A percentile compares a stretch with the other conserved stretches of the same genome.
Conservation (phyloP, 495 filamentous ascomycete genomes). For the Symbiotaphrina buchneri region DNA sequence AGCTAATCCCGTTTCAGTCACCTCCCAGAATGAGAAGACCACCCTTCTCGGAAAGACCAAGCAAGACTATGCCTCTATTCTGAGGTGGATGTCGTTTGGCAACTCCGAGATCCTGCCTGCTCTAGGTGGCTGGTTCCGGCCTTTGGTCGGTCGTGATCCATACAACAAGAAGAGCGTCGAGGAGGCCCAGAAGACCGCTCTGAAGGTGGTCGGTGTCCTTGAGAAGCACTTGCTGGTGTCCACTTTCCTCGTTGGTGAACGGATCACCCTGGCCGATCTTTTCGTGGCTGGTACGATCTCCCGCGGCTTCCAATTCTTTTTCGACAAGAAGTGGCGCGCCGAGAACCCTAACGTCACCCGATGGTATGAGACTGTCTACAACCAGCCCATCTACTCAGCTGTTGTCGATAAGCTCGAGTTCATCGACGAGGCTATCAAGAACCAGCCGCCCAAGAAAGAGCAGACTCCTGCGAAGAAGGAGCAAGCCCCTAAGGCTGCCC, state of each 20-base stretch:
- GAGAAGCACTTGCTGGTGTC: conserved; percentile 59
- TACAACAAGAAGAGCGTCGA: conserved; percentile 11
- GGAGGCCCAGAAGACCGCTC: conserved; percentile 11
- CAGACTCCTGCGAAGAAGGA: conserved; percentile 27
- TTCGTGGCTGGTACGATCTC: conserved; percentile 56
- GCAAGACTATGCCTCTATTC: conserved; percentile 96
- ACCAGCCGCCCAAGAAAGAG: conserved; percentile 78
- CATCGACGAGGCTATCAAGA: conserved; percentile 70
- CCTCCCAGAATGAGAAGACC: conserved; percentile 99
- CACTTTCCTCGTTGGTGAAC: conserved; percentile 96
- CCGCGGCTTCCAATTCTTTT: conserved; percentile 69
- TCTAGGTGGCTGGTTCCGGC: conserved; percentile 71
- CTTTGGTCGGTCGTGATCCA: conserved; percentile 23
- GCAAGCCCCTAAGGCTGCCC: conserved; percentile 19
- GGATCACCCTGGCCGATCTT: conserved; percentile 86
- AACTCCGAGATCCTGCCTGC: conserved; percentile 61
- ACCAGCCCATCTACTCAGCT: conserved; percentile 71
- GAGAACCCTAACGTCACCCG: conserved; percentile 67
- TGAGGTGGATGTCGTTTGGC: conserved; percentile 88
- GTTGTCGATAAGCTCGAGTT: conserved; percentile 51
- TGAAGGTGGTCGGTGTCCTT: conserved; percentile 6
- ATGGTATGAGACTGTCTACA: conserved; percentile 87
- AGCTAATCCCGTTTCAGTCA: conserved; percentile 38
- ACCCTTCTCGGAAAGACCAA: conserved; percentile 97
- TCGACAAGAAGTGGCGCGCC: conserved; percentile 69